phyloP scores from a whole-genome alignment of 1,284 basidiomycete species.

The Exobasidium cylindrosporum region DNA sequence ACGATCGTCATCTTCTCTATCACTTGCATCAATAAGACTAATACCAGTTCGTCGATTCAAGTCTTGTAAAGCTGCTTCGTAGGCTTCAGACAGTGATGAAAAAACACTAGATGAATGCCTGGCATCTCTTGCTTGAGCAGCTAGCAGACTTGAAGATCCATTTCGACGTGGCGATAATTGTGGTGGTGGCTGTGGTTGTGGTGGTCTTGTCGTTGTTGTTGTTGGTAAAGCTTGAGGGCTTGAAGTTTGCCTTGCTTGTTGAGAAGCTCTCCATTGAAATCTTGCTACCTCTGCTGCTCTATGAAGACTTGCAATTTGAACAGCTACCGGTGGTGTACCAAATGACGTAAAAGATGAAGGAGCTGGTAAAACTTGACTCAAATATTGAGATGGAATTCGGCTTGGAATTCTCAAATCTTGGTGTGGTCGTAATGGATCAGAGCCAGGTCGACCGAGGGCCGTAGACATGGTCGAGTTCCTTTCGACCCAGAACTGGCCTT shows the following conservation, averaged over 20 bases:
- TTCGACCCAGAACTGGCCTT: no score
- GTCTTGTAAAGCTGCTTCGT: not conserved
- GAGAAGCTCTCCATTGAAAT: conserved; percentile 12
- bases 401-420: conserved; percentile 6
- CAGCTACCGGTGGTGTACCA: conserved; percentile 5
- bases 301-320: conserved; percentile 15
- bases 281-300: conserved; percentile 13
- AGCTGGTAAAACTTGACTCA: conserved; percentile 3
- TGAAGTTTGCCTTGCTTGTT: not conserved
- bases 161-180: not conserved
- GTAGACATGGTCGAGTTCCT: not conserved
- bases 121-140: not conserved
- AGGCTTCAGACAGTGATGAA: not conserved
- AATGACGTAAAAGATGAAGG: conserved; percentile 1
- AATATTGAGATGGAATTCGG: conserved; percentile 4
- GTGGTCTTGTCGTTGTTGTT: not conserved
- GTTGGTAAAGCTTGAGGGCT: not conserved
- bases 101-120: not conserved
- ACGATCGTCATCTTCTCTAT: conserved; percentile 2
- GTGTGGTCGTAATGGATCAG: conserved; percentile 1
- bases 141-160: not conserved
- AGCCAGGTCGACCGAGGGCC: conserved; percentile 1
- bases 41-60: not conserved
- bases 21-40: not conserved
- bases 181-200: not conserved